Percentiles rank a stretch among this genome's conserved stretches.
Evolutionary conservation across 306 rosid genomes (phyloP).

Genomic region (Gleditsia sinensis): DNA sequence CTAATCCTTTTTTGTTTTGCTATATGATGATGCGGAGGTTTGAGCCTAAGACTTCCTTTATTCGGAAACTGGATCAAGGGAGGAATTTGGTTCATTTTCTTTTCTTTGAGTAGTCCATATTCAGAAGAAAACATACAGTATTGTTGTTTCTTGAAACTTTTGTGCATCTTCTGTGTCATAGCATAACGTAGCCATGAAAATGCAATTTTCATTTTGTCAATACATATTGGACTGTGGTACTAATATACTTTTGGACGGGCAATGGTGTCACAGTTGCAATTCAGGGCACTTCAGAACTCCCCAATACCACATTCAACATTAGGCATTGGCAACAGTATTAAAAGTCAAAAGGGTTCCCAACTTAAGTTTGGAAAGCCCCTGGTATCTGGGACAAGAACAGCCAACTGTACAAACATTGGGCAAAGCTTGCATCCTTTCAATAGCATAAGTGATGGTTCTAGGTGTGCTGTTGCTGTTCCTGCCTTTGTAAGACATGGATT

Average conservation of each 20-base stretch:
- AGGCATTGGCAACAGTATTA: conserved; percentile 27
- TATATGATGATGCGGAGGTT: no score
- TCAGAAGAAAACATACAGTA: neutral
- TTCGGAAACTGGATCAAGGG: neutral
- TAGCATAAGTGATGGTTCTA: conserved; percentile 32
- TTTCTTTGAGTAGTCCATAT: neutral
- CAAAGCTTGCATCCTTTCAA: conserved; percentile 24
- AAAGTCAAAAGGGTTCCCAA: conserved; percentile 38
- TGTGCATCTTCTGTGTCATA: neutral
- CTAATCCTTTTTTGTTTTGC: no score
- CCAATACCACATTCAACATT: conserved; percentile 37
- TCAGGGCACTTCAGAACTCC: conserved; percentile 46
- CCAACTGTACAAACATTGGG: conserved; percentile 26
- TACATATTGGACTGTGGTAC: neutral
- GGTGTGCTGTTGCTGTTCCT: conserved; percentile 6
- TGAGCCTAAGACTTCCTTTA: no score
- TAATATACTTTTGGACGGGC: neutral
- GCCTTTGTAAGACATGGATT: conserved; percentile 23
- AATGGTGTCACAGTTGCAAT: conserved; percentile 58
- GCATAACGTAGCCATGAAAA: neutral
- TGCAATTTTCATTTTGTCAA: neutral
- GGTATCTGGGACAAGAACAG: conserved; percentile 33
- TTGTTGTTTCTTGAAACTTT: neutral
- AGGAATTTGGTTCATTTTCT: neutral
- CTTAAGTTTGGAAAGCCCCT: conserved; percentile 37